phyloP scores from a whole-genome alignment of 2,329 filamentous ascomycete genomes.

The Cytospora mali region DNA sequence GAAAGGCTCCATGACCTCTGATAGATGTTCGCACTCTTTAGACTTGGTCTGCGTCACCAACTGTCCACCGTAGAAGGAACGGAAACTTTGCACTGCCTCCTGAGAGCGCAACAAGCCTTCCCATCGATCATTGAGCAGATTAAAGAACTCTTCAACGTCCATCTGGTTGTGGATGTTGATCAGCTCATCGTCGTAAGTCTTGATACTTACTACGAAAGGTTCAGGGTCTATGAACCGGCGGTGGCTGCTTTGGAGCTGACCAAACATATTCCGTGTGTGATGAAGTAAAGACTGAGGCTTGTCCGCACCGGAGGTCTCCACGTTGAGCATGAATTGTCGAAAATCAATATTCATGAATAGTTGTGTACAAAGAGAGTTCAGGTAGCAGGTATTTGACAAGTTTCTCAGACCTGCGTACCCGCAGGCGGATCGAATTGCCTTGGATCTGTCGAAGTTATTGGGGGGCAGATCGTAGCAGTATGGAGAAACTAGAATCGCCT shows the following conservation, averaged over 20 bases:
- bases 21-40: conserved; percentile 91
- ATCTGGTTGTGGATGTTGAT: conserved; percentile 92
- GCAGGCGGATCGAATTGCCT: conserved; percentile 71
- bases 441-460: conserved; percentile 63
- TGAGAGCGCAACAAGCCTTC: conserved; percentile 74
- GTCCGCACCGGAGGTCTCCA: conserved; percentile 57
- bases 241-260: conserved; percentile 81
- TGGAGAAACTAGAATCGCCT: conserved; percentile 39
- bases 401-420: conserved; percentile 92
- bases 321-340: conserved; percentile 76
- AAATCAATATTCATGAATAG: conserved; percentile 95
- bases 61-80: conserved; percentile 87
- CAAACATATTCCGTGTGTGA: conserved; percentile 81
- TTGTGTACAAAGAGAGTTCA: conserved; percentile 93
- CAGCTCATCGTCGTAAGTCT: conserved; percentile 76
- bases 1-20: conserved; percentile 86
- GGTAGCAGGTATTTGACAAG: conserved; percentile 93
- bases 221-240: conserved; percentile 73
- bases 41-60: conserved; percentile 95
- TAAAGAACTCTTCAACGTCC: conserved; percentile 98
- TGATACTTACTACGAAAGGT: conserved; percentile 73
- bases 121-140: conserved; percentile 87
- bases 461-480: conserved; percentile 65
- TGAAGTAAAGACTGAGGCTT: conserved; percentile 68
- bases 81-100: conserved; percentile 72